These are phyloP conservation scores for Tephrocybe rancida DNA, from an alignment of 768 basidiomycete genomes.

Conservation along the genomic window DNA sequence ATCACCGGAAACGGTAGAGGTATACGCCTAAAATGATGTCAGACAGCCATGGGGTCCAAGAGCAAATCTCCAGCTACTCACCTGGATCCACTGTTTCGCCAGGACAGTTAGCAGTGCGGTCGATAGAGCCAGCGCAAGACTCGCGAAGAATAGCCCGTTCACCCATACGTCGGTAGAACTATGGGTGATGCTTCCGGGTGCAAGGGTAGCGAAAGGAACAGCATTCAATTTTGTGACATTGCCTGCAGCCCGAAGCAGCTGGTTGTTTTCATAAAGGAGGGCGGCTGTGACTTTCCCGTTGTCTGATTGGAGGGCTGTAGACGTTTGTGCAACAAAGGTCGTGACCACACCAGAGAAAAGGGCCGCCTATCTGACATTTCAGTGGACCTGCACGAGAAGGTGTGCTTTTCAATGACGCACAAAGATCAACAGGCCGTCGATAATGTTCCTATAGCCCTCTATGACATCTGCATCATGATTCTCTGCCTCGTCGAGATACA, in stretches of 20 bases:
- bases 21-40: slow-evolving; percentile 1
- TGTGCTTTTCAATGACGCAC: background rate
- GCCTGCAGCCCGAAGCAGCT: background rate
- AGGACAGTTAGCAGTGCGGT: slow-evolving; percentile 5
- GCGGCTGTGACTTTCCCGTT: slow-evolving; percentile 2
- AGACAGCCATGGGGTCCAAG: background rate
- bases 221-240: background rate
- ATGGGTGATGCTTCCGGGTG: background rate
- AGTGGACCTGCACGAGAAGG: background rate
- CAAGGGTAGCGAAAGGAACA: background rate
- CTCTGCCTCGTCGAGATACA: slow-evolving; percentile 16
- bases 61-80: background rate
- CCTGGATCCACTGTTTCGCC: slow-evolving; percentile 7
- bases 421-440: slow-evolving; percentile 13
- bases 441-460: slow-evolving; percentile 8
- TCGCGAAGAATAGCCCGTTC: background rate
- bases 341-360: slow-evolving; percentile 23
- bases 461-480: slow-evolving; percentile 17
- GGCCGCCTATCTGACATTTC: slow-evolving; percentile 16
- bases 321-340: slow-evolving; percentile 21
- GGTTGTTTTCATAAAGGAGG: background rate
- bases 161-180: background rate
- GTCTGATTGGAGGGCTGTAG: slow-evolving; percentile 19
- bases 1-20: background rate
- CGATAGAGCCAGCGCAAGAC: background rate